Evolutionary conservation across 345 rosid species (phyloP), one percentile per base, ranked within the genome.

Genomic region (Moringa oleifera): DNA sequence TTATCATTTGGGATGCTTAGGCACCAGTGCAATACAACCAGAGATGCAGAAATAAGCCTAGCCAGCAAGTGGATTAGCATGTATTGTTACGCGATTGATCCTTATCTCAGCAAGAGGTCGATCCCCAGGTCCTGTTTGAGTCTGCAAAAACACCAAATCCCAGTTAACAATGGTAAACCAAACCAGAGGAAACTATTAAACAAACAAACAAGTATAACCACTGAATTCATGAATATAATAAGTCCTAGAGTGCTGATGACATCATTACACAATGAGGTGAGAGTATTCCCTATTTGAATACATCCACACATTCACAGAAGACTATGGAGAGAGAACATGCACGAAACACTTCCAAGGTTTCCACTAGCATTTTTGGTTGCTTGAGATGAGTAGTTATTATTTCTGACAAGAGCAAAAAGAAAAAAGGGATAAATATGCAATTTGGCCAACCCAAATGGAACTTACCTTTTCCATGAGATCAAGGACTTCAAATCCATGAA

Each of bases 401-500:
- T 41, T 11, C 17, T 28, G 33, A 28, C 8, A 28, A 2, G 33
- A 28, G 33, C 33, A 28, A 28, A 28, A 2, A 28, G 33, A 28
- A n/a, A n/a, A n/a, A n/a, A n/a, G n/a, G n/a, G n/a, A n/a, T n/a
- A n/a, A n/a, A n/a, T n/a, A 28, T 28, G 33, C 33, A 28, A 28
- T n/a, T 28, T 28, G 33, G 33, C 33, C 33, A 8, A 3, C 3
- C 5, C 47, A 4, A 41, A 15, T 11, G 13, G 17, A 41, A 41
- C 50, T 23, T 75, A 90, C 97, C 97, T 94, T 94, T 71, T 94
- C 99, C 99, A 94, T 94, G 55, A 94, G 65, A 82, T 94, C 97
- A 67, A 94, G 95, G 49, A 94, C 95, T 80, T 94, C 99, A 67
- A 94, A 94, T 23, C 99, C 99, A 66, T 95, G 97, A 71, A 95